phyloP scores from a whole-genome alignment of 2,329 filamentous ascomycete genomes.

The Neoarthrinium moseri region DNA sequence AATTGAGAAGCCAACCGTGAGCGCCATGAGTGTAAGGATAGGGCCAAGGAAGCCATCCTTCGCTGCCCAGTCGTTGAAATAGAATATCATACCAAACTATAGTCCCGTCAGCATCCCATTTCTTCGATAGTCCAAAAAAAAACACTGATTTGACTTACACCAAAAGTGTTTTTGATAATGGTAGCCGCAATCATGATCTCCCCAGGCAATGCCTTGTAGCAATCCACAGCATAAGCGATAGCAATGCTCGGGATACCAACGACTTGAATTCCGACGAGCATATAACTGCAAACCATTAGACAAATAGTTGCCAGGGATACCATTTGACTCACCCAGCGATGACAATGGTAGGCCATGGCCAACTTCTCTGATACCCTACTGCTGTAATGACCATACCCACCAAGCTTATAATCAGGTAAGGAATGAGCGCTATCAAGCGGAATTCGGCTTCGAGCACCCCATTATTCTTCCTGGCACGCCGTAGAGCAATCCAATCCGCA shows the following conservation, averaged over 20 bases:
- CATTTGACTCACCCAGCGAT: constrained; percentile 40
- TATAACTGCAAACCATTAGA: background rate
- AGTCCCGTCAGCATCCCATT: background rate
- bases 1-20: constrained; percentile 23
- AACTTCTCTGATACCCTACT: constrained; percentile 42
- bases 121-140: background rate
- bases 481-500: constrained; percentile 39
- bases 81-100: constrained; percentile 31
- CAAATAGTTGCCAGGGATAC: background rate
- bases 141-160: constrained; percentile 28
- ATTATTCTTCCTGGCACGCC: constrained; percentile 34
- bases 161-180: constrained; percentile 57
- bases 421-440: constrained; percentile 38
- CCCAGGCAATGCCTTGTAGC: constrained; percentile 61
- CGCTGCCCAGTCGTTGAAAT: constrained; percentile 25
- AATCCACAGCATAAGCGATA: constrained; percentile 58
- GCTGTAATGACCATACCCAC: constrained; percentile 44
- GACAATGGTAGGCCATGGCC: constrained; percentile 45
- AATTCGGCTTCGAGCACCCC: constrained; percentile 46
- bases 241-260: constrained; percentile 56
- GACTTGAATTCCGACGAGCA: constrained; percentile 24
- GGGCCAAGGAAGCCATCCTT: constrained; percentile 23
- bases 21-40: constrained; percentile 24
- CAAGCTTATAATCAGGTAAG: constrained; percentile 40
- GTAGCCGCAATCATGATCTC: constrained; percentile 61